These are phyloP conservation scores for Guillardia theta DNA, from an alignment of 78 protist genomes.

Conservation along the genomic window DNA sequence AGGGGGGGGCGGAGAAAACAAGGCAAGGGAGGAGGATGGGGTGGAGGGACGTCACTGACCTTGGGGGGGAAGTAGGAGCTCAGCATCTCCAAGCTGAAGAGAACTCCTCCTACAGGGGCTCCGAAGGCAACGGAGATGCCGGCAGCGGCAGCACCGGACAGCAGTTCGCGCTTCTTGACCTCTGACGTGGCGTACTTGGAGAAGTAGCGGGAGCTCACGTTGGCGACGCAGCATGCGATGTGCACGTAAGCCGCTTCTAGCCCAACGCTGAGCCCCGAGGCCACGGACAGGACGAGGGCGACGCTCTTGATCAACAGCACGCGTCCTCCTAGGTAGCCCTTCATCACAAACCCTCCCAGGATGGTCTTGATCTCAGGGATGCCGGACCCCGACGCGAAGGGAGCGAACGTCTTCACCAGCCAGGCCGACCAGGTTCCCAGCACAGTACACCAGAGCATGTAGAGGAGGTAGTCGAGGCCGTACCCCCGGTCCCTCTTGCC, in stretches of 20 bases:
- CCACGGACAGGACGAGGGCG: not conserved
- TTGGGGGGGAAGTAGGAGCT: not conserved
- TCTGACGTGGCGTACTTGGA: not conserved
- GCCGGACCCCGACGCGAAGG: slow-evolving; percentile 6
- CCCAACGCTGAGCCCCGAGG: slow-evolving; percentile 14
- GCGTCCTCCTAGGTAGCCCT: slow-evolving; percentile 7
- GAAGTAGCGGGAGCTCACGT: not conserved
- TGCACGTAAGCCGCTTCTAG: slow-evolving; percentile 29
- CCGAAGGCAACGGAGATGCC: slow-evolving; percentile 6
- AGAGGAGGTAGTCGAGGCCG: not conserved
- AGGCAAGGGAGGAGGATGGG: not conserved
- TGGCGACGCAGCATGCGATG: slow-evolving; percentile 39
- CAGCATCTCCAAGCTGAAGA: not conserved
- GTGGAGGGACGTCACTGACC: not conserved
- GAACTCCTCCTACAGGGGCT: not conserved
- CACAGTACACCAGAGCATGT: not conserved
- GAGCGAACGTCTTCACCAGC: not conserved
- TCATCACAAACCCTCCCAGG: slow-evolving; percentile 27
- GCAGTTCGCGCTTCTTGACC: slow-evolving; percentile 36
- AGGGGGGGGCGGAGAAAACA: not conserved
- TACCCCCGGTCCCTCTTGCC: not conserved
- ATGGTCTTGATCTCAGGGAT: slow-evolving; percentile 42
- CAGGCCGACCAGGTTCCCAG: not conserved
- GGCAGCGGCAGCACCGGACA: not conserved
- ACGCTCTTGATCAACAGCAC: not conserved